phyloP scores from a whole-genome alignment of 2,329 filamentous ascomycete genomes.

The Ascochyta clinopodiicola region DNA sequence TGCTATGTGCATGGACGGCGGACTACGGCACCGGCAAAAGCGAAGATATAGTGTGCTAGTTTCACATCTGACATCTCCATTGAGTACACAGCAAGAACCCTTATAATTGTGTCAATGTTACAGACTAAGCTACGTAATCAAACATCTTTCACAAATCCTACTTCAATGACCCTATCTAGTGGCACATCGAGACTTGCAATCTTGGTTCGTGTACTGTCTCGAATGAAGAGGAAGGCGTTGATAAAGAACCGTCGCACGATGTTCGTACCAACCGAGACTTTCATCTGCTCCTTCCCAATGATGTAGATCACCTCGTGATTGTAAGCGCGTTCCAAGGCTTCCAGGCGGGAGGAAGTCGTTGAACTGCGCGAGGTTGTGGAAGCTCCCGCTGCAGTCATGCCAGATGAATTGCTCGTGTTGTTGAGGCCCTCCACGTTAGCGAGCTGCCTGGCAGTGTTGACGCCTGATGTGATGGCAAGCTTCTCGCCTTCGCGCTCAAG shows the following conservation, averaged over 20 bases:
- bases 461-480: neutral
- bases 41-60: conserved; percentile 50
- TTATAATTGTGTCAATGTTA: too few relatives aligned
- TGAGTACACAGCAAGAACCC: too few relatives aligned
- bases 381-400: conserved; percentile 8
- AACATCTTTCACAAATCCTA: conserved; percentile 73
- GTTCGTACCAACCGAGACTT: conserved; percentile 51
- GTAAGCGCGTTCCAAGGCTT: conserved; percentile 52
- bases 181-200: conserved; percentile 67
- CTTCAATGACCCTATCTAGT: conserved; percentile 68
- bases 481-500: conserved; percentile 38
- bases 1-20: conserved; percentile 60
- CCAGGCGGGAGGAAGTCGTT: conserved; percentile 38
- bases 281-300: conserved; percentile 59
- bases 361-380: conserved; percentile 20
- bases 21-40: conserved; percentile 54
- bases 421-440: neutral
- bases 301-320: conserved; percentile 60
- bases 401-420: neutral
- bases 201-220: conserved; percentile 71
- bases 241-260: conserved; percentile 58
- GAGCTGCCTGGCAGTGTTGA: neutral
- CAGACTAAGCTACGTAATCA: conserved; percentile 33
- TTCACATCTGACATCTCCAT: too few relatives aligned
- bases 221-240: conserved; percentile 66